phyloP scores from a whole-genome alignment of 495 filamentous ascomycete genomes.

The Talaromyces borbonicus region DNA sequence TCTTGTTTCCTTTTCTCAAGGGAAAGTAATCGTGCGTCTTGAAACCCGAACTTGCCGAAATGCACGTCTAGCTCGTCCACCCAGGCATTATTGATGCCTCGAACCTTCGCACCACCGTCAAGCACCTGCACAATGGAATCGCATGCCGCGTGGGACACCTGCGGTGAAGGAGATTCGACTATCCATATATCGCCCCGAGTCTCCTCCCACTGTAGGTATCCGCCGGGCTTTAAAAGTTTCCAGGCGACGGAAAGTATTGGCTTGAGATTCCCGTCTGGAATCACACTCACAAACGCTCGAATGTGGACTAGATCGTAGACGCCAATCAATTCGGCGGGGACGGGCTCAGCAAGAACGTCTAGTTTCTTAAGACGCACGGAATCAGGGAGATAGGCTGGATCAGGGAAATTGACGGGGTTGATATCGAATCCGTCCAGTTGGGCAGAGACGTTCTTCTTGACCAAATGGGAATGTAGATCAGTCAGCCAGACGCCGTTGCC shows the following conservation, averaged over 20 bases:
- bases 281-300: conserved; percentile 3
- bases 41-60: conserved; percentile 1
- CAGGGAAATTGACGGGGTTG: conserved; percentile 2
- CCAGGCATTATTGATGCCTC: conserved; percentile 1
- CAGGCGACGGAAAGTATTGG: neutral
- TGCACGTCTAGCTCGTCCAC: neutral
- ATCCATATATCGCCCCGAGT: conserved; percentile 2
- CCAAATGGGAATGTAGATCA: conserved; percentile 3
- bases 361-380: neutral
- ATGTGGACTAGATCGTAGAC: conserved; percentile 1
- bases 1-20: neutral
- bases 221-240: conserved; percentile 1
- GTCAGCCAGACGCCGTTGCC: neutral
- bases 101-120: neutral
- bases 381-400: neutral
- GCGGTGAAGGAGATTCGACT: conserved; percentile 4
- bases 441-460: neutral
- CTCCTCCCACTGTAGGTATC: conserved; percentile 1
- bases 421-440: conserved; percentile 3
- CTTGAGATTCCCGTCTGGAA: neutral
- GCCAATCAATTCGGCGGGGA: conserved; percentile 1
- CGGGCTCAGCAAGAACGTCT: neutral
- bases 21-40: neutral
- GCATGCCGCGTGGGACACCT: neutral
- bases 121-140: conserved; percentile 3